Evolutionary conservation across 2,329 filamentous ascomycete species (phyloP).

Genomic region (Fusarium fracticaudum): DNA sequence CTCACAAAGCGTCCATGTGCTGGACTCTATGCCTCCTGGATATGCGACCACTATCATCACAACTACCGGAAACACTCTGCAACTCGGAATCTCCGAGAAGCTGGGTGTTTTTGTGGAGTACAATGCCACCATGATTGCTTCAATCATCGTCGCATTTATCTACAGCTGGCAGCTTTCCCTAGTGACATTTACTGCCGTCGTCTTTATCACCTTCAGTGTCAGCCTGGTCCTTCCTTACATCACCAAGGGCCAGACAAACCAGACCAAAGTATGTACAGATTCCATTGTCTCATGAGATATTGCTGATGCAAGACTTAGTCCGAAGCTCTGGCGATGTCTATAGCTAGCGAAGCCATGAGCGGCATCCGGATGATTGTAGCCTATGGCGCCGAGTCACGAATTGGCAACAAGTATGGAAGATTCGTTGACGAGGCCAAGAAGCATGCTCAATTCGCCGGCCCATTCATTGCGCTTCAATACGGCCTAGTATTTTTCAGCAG

Average conservation of each 20-base stretch:
- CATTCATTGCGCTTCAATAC: constrained; percentile 39
- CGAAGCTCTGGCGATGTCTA: constrained; percentile 45
- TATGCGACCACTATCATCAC: constrained; percentile 62
- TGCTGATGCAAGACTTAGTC: background rate
- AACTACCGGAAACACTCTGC: constrained; percentile 61
- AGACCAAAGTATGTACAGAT: constrained; percentile 41
- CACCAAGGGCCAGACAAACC: constrained; percentile 45
- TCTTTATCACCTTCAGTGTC: constrained; percentile 51
- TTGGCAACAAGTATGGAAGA: constrained; percentile 48
- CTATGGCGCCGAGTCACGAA: constrained; percentile 51
- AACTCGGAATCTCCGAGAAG: constrained; percentile 64
- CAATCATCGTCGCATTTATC: constrained; percentile 59
- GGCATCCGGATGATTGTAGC: constrained; percentile 56
- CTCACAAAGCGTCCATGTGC: constrained; percentile 57
- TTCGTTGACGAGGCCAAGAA: constrained; percentile 50
- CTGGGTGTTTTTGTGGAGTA: constrained; percentile 55
- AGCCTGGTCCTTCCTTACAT: constrained; percentile 47
- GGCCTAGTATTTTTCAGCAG: constrained; percentile 29
- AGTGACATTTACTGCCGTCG: constrained; percentile 57
- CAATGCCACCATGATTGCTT: constrained; percentile 46
- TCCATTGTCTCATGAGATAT: too few relatives aligned
- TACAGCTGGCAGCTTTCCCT: constrained; percentile 63
- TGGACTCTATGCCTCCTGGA: constrained; percentile 61
- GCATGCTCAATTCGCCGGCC: constrained; percentile 40
- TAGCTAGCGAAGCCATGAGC: constrained; percentile 53